Evolutionary conservation across 805 yeast genomes (phyloP).

Genomic region (Phaffomyces thermotolerans): DNA sequence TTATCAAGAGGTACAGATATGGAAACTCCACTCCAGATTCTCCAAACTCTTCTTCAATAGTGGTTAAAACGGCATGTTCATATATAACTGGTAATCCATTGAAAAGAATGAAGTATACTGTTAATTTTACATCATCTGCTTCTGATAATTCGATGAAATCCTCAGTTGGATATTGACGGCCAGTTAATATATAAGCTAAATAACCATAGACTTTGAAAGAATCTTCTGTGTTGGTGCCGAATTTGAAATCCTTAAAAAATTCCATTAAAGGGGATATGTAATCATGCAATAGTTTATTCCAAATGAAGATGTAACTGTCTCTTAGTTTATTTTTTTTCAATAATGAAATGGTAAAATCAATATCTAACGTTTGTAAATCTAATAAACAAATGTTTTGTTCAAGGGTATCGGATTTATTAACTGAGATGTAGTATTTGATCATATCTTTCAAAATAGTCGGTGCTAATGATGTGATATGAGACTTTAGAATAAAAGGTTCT

Average conservation of each 20-base stretch:
- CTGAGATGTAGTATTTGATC: conserved; percentile 41
- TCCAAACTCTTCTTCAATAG: conserved; percentile 18
- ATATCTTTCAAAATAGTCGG: conserved; percentile 58
- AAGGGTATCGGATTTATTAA: conserved; percentile 39
- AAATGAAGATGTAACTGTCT: conserved; percentile 63
- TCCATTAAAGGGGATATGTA: conserved; percentile 65
- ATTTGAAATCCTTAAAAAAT: conserved; percentile 33
- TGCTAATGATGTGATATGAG: conserved; percentile 43
- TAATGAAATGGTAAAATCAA: conserved; percentile 63
- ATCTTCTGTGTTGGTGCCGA: conserved; percentile 2
- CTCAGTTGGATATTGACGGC: conserved; percentile 76
- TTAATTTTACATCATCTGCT: conserved; percentile 37
- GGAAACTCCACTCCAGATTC: conserved; percentile 48
- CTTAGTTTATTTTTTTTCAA: conserved; percentile 49
- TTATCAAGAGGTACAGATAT: conserved; percentile 52
- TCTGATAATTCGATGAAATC: conserved; percentile 31
- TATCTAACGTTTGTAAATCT: conserved; percentile 62
- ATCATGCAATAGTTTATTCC: conserved; percentile 65
- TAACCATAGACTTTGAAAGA: conserved; percentile 45
- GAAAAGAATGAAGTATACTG: conserved; percentile 51
- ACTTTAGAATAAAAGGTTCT: conserved; percentile 43
- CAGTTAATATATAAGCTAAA: conserved; percentile 62
- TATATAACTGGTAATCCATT: conserved; percentile 39
- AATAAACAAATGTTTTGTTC: conserved; percentile 66
- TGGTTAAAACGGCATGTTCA: conserved; percentile 24